Evolutionary conservation across 2,329 filamentous ascomycete species (phyloP).

Genomic region (Helicocarpus griseus): DNA sequence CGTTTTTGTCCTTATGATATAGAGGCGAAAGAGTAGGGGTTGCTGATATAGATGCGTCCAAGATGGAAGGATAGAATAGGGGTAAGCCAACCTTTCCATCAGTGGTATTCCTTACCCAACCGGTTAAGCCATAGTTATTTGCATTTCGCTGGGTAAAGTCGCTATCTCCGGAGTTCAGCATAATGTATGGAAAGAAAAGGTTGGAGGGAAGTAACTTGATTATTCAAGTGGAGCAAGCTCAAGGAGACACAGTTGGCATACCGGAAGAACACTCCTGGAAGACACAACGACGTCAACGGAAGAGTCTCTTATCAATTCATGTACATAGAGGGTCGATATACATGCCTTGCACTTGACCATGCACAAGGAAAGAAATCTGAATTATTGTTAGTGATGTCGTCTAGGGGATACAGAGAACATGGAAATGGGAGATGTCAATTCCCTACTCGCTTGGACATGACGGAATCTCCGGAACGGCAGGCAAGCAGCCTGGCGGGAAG

Average conservation of each 20-base stretch:
- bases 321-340: neutral
- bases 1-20: too few species aligned
- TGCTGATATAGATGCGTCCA: neutral
- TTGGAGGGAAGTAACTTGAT: neutral
- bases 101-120: constrained; percentile 40
- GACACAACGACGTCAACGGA: neutral
- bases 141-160: constrained; percentile 39
- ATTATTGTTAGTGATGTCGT: neutral
- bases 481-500: neutral
- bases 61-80: neutral
- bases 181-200: neutral
- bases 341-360: constrained; percentile 5
- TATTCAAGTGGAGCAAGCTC: too few species aligned
- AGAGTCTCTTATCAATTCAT: neutral
- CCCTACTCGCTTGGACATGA: constrained; percentile 2
- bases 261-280: constrained; percentile 4
- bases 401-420: neutral
- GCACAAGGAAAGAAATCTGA: constrained; percentile 3
- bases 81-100: constrained; percentile 32
- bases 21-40: too few species aligned
- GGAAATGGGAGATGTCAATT: neutral
- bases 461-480: neutral
- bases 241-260: neutral
- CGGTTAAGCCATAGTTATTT: constrained; percentile 33
- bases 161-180: constrained; percentile 11